phyloP scores from a whole-genome alignment of 2,329 filamentous ascomycete species.

The Ceratocystis cubensis region DNA sequence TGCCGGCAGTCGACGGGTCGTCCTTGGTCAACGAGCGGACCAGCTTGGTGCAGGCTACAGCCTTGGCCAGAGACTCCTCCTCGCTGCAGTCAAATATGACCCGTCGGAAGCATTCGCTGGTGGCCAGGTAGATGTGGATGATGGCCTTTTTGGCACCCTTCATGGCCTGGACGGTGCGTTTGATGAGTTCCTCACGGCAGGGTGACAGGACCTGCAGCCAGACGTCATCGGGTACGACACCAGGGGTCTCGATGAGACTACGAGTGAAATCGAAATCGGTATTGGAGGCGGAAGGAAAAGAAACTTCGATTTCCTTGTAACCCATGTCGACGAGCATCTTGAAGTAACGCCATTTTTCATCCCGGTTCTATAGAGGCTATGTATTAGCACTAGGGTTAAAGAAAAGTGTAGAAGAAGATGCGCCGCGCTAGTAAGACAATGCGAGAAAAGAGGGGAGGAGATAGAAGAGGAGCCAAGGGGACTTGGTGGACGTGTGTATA shows the following conservation, averaged over 20 bases:
- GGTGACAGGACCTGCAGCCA: conserved; percentile 86
- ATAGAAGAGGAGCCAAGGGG: background rate
- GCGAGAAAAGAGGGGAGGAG: background rate
- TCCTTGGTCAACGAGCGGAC: conserved; percentile 84
- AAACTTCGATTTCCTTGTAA: conserved; percentile 96
- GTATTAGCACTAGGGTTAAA: background rate
- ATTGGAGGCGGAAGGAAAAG: conserved; percentile 86
- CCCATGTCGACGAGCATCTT: conserved; percentile 84
- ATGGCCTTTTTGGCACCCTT: conserved; percentile 86
- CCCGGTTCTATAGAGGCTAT: conserved; percentile 53
- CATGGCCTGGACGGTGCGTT: conserved; percentile 75
- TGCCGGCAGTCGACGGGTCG: conserved; percentile 43
- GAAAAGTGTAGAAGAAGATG: background rate
- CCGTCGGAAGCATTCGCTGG: conserved; percentile 85
- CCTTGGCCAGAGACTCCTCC: conserved; percentile 67
- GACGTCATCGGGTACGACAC: conserved; percentile 74
- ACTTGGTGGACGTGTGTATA: background rate
- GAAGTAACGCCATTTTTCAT: conserved; percentile 93
- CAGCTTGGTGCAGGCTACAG: conserved; percentile 73
- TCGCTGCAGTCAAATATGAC: conserved; percentile 83
- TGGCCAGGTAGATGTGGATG: conserved; percentile 90
- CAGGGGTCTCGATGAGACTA: conserved; percentile 71
- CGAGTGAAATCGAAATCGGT: conserved; percentile 90
- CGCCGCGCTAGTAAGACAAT: background rate
- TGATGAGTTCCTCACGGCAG: conserved; percentile 83